Conservation (phyloP, 768 basidiomycete species). For the Tylopilus intermedius region DNA sequence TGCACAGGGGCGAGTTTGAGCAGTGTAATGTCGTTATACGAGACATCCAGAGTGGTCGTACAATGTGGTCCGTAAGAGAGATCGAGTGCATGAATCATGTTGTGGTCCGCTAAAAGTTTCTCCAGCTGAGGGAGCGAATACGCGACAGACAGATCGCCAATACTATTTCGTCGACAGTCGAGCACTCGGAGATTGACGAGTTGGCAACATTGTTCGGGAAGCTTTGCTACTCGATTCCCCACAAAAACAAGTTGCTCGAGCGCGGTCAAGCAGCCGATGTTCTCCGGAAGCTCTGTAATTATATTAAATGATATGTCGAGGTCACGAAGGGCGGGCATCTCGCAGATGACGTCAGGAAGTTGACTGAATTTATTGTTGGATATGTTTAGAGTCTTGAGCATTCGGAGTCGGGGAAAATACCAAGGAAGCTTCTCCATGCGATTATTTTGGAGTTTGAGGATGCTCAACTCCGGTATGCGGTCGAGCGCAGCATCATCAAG, state of each 20-base stretch:
- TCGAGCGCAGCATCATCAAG: constrained; percentile 84
- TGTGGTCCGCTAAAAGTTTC: constrained; percentile 73
- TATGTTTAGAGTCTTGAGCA: constrained; percentile 78
- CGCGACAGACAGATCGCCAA: constrained; percentile 68
- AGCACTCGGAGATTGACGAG: constrained; percentile 62
- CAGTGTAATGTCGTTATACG: constrained; percentile 86
- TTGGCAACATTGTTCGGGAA: constrained; percentile 57
- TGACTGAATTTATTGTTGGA: constrained; percentile 90
- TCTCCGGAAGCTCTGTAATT: constrained; percentile 74
- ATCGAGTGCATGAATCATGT: constrained; percentile 75
- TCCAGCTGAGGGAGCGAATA: constrained; percentile 66
- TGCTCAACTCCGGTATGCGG: constrained; percentile 61
- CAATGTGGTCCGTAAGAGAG: constrained; percentile 67
- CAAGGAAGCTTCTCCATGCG: constrained; percentile 81
- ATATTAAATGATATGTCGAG: constrained; percentile 95
- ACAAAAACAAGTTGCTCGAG: constrained; percentile 75
- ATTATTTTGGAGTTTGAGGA: constrained; percentile 84
- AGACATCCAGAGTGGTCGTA: constrained; percentile 58
- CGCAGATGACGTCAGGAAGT: constrained; percentile 71
- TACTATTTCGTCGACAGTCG: constrained; percentile 82
- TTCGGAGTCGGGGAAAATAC: constrained; percentile 72
- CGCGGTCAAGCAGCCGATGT: constrained; percentile 62
- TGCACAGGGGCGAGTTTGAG: constrained; percentile 51
- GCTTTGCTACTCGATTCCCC: constrained; percentile 73
- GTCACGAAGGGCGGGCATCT: constrained; percentile 69